Evolutionary conservation across 164 flowering plant genomes (phyloP), one percentile per base, ranked within the genome.

Genomic region (Aristolochia fimbriata): DNA sequence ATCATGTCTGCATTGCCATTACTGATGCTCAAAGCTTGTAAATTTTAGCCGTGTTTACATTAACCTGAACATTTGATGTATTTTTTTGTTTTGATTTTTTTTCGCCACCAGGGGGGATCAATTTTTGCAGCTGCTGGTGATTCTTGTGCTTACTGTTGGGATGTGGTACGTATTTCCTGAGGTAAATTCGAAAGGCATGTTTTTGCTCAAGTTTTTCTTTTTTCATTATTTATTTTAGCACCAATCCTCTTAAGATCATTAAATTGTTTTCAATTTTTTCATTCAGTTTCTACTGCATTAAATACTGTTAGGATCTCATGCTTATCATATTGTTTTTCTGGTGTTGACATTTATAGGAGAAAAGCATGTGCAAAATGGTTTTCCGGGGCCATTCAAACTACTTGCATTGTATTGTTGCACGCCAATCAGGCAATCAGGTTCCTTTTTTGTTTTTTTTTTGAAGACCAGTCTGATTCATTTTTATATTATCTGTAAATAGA

Each of bases 111-210:
- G 96, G 72, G 73, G 43, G 87, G 94, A 55, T 80, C 84, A 25
- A 70, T 93, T 62, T 90, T 75, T 78, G 73, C 92, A 0, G 97
- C 99, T 57, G 78, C 91, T 68, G 97, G 99, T 70, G 96, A 93
- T 77, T 85, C 93, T 63, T 83, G 84, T 80, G 97, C 97, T 47
- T 93, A 93, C 75, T 82, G 95, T 71, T 90, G 99, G 99, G 99
- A 93, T 76, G 70, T 93, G 99, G 97, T 93, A 86, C 48, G 93
- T 78, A 65, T 74, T 51, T 58, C 56, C 66, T 48, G 66, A 67
- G 72, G 72, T 75, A 75, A 73, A 69, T 54, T 52, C 2, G 9
- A 52, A 9, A 4, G 16, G 15, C 14, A 8, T 52, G 16, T 52
- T 21, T 52, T 3, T 12, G 6, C 15, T 13, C 3, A 52, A 8